phyloP scores from a whole-genome alignment of 2,329 filamentous ascomycete genomes.

The Truncatella angustata region DNA sequence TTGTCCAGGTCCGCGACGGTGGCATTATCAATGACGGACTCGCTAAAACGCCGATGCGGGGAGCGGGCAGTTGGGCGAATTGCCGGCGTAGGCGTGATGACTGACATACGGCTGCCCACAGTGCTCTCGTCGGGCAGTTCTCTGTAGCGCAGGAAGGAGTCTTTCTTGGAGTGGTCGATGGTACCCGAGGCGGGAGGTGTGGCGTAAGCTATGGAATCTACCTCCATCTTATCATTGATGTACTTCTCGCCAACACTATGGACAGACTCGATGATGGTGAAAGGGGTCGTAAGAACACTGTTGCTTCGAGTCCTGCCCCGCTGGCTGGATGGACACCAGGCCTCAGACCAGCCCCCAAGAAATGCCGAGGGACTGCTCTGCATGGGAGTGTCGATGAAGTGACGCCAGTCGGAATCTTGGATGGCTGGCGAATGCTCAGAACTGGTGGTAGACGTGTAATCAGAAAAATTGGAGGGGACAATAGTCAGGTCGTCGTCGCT shows the following conservation, averaged over 20 bases:
- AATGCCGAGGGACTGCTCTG: conserved; percentile 3
- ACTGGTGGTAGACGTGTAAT: not conserved
- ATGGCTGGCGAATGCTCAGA: not conserved
- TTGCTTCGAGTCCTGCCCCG: not conserved
- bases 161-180: not conserved
- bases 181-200: not conserved
- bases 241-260: not conserved
- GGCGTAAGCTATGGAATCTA: not conserved
- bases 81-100: not conserved
- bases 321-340: not conserved
- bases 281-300: not conserved
- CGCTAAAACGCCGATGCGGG: not conserved
- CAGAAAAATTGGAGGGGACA: not conserved
- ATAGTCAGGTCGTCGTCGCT: conserved; percentile 5
- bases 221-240: not conserved
- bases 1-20: not conserved
- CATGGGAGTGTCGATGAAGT: not conserved
- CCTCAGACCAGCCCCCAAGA: not conserved
- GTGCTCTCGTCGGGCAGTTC: not conserved
- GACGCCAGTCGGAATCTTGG: conserved; percentile 7
- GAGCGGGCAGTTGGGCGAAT: not conserved
- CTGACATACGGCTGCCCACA: not conserved
- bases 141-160: not conserved
- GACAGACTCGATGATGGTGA: not conserved
- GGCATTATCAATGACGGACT: not conserved